Evolutionary conservation across 495 filamentous ascomycete genomes (phyloP), one percentile per base, ranked within the genome.

Genomic region (Echria macrotheca): DNA sequence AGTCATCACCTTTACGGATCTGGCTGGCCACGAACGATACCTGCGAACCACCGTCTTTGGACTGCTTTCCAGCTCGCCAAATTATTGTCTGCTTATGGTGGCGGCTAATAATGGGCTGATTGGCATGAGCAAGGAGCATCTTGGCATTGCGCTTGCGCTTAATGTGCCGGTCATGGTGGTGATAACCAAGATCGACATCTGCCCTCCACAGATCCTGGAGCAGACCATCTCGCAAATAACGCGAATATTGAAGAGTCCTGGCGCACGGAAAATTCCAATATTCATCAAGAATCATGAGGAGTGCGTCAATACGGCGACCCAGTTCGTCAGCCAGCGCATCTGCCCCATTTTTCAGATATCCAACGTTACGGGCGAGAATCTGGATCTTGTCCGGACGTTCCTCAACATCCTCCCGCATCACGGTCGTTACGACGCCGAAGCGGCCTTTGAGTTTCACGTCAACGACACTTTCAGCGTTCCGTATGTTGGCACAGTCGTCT

Each of bases 391-490:
- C 5, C 85, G 89, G 17, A 86, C 85, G 0, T 98, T 98, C 67
- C 72, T 98, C 21, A 97, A 97, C 55, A 95, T 98, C 55, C 78
- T 98, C 1, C 93, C 93, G 2, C 89, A 95, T 54, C 89, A 96
- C 52, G 93, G 94, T 10, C 87, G 93, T 43, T 98, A 97, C 63
- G 83, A 97, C 58, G 72, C 83, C 5, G 79, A 88, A 31, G 90
- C 85, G 0, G 81, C 91, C 0, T 96, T 98, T 64, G 93, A 98
- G 59, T 96, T 96, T 58, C 82, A 95, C 49, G 79, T 98, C 61
- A 98, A 97, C 62, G 93, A 98, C 67, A 96, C 87, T 6, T 98
- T 97, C 73, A 96, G 90, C n/a, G 93, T 98, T 7, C 93, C 93
- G 4, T 95, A 96, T 60, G 90, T 95, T 7, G 93, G 93, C 18